Percentiles rank a stretch among this genome's conserved stretches.
Conservation (phyloP, 495 filamentous ascomycete genomes). For the Ascodesmis nigricans region DNA sequence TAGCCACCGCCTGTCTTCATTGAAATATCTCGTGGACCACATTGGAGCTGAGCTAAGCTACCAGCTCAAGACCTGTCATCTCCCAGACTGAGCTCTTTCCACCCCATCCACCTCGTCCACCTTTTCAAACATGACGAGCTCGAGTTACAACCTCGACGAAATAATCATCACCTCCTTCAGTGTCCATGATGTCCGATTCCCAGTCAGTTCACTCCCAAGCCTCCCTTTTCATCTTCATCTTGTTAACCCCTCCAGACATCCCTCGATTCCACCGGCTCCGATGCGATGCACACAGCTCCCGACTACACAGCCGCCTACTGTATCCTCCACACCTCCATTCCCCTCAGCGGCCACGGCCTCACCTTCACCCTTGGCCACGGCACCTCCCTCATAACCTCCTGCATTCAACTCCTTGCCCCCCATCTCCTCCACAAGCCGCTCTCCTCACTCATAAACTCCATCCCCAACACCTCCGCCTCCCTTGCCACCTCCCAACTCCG, state of each 20-base stretch:
- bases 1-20: too few species aligned
- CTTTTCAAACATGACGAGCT: too few species aligned
- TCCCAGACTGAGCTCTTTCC: too few species aligned
- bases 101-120: too few species aligned
- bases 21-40: too few species aligned
- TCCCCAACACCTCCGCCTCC: conserved; percentile 77
- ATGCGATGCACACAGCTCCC: conserved; percentile 90
- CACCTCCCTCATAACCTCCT: conserved; percentile 78
- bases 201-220: conserved; percentile 29
- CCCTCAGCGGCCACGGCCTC: conserved; percentile 68
- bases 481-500: conserved; percentile 75
- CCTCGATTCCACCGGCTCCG: conserved; percentile 80
- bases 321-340: conserved; percentile 60
- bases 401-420: conserved; percentile 53
- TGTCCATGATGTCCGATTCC: conserved; percentile 78
- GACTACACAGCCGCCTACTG: conserved; percentile 90
- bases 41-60: too few species aligned
- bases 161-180: conserved; percentile 59
- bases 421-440: conserved; percentile 54
- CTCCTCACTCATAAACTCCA: conserved; percentile 51
- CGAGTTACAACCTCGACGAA: too few species aligned
- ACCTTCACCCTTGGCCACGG: conserved; percentile 94
- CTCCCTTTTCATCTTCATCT: not conserved
- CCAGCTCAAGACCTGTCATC: too few species aligned
- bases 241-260: conserved; percentile 40